Base-by-base conservation (phyloP, 257 asterid genomes). In the Solanum chmielewskii region DNA sequence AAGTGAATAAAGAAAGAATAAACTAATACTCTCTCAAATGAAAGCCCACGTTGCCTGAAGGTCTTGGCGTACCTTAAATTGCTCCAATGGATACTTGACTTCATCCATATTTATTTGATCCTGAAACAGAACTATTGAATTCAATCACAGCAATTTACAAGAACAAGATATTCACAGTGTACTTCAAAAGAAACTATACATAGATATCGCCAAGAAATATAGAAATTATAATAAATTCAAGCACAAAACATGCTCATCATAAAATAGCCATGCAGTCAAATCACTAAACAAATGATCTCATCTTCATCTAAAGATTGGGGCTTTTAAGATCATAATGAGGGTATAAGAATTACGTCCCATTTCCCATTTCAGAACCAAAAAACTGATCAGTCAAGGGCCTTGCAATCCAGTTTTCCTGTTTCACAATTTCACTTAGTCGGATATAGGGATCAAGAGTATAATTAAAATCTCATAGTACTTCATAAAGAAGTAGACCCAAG, bases 91-190 rank as follows among this genome's bases (percentile, higher is more conserved):
- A 90, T 96, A 90, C 89, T 93, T 97, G 92, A 92, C 89, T 87
- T 97, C 99, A 88, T 94, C 94, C 89, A 97, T 45, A 74, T 91
- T 93, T 89, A 97, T 91, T 92, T 97, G 99, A 93, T 93, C 99
- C 99, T 96, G 94, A 89, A 92, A 91, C 83, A 91, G 85, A 85
- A 91, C 76, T 86, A 86, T 86, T 27, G 56, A 76, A 89, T 45
- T 42, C 44, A 88, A 90, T 93, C 89, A 93, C 89, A 66, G 45
- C 68, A 16, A 37, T 29, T 81, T 31, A 81, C 45, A 81, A 81
- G 42, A 87, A 82, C 10, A 68, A 27, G 49, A 45, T 10, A 81
- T 20, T 81, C 15, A 44, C 41, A 11, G 29, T 6, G 45, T 31
- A 49, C 69, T 47, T 52, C 29, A 81, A 81, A 80, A 81, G 45